Base-by-base conservation (phyloP, 495 filamentous ascomycete genomes). In the Hyphodiscus hymeniophilus region DNA sequence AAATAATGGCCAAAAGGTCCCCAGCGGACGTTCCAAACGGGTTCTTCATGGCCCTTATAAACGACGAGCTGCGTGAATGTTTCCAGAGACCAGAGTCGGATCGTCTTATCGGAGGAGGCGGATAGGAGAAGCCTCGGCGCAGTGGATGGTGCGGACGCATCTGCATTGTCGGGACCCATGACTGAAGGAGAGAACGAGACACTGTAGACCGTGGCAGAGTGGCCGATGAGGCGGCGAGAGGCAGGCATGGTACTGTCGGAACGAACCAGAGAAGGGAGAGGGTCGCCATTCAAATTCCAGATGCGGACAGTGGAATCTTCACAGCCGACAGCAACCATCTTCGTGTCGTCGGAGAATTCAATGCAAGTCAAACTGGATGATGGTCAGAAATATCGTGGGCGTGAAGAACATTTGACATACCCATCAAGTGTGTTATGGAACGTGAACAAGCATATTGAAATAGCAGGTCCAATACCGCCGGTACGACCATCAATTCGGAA, bases 1-100 rank as follows among this genome's bases (percentile, higher is more conserved):
- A 98, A 98, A 66, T 97, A 98, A 61, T 95, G 89, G 3, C 94
- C 92, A 47, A 85, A 89, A 0, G 94, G 94, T n/a, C 85, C 82
- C 83, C 89, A 98, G 15, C 77, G 74, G 3, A 95, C 70, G 50
- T 90, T 85, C 78, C 87, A 92, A 13, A 97, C 81, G 0, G 90
- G 89, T 12, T 81, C 82, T 49, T 92, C 82, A 52, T 96, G 90
- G 15, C 84, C 85, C 62, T 88, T 94, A 69, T 96, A 98, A 12
- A 92, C 79, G 38, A 94, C 91, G 51, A 97, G 75, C 55, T 85
- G 92, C 30, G 85, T 73, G 84, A 86, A 98, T 2, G 80, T 71
- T 42, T 96, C 90, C 3, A 97, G 70, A 22, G 86, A 94, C 92
- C 92, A 98, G 13, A 98, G 75, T 21, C 94, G 81, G 50, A 95